Conservation (phyloP, 1,284 basidiomycete species). For the Ganoderma resinaceum region DNA sequence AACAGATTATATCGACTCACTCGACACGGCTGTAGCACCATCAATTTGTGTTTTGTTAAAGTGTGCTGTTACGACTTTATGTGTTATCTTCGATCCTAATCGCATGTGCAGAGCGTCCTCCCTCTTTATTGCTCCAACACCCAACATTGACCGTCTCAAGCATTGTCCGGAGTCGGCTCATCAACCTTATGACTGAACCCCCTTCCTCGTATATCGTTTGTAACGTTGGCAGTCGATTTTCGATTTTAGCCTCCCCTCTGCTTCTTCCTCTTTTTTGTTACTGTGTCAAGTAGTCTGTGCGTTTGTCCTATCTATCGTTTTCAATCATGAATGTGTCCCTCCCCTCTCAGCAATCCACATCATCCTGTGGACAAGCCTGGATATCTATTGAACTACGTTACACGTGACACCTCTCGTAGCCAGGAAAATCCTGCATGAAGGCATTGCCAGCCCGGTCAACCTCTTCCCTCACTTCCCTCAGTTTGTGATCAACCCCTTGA, state of each 20-base stretch:
- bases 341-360: slow-evolving; percentile 3
- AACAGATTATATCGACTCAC: slow-evolving; percentile 36
- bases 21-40: slow-evolving; percentile 35
- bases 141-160: slow-evolving; percentile 14
- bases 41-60: slow-evolving; percentile 34
- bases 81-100: slow-evolving; percentile 21
- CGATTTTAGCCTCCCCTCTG: neutral
- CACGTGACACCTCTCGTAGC: neutral
- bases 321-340: slow-evolving; percentile 12
- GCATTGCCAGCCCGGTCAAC: too few relatives aligned
- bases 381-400: slow-evolving; percentile 52
- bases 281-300: slow-evolving; percentile 23
- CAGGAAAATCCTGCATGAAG: too few relatives aligned
- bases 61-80: slow-evolving; percentile 33
- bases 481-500: slow-evolving; percentile 42
- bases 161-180: slow-evolving; percentile 6
- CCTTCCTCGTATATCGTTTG: slow-evolving; percentile 12
- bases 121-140: slow-evolving; percentile 16
- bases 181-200: neutral
- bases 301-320: slow-evolving; percentile 26
- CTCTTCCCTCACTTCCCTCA: slow-evolving; percentile 19
- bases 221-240: slow-evolving; percentile 14
- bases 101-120: slow-evolving; percentile 19
- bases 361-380: neutral
- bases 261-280: slow-evolving; percentile 8